Evolutionary conservation across 441 rosid genomes (phyloP).

Genomic region (Melastoma candidum): DNA sequence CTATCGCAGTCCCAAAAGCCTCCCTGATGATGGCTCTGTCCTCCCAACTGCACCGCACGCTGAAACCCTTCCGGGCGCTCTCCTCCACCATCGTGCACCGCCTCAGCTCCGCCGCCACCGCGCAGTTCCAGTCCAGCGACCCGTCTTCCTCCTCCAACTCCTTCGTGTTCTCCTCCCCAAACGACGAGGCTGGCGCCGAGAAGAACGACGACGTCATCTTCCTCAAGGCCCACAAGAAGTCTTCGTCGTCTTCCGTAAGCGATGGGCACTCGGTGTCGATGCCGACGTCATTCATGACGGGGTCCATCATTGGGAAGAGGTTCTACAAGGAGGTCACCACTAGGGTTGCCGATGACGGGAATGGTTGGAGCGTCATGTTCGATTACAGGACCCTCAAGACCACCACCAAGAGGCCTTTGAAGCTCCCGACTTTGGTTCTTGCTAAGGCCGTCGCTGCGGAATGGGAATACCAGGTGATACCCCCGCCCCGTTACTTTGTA

Average conservation of each 20-base stretch:
- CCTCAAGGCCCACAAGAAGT: constrained; percentile 21
- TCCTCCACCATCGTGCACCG: constrained; percentile 21
- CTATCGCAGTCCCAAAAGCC: not conserved
- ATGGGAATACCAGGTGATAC: constrained; percentile 87
- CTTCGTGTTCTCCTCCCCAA: constrained; percentile 16
- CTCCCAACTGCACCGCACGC: constrained; percentile 2
- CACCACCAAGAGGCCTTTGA: constrained; percentile 75
- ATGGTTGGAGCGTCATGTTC: constrained; percentile 93
- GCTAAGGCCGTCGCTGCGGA: constrained; percentile 93
- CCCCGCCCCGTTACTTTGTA: too few species aligned
- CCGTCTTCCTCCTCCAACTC: constrained; percentile 28
- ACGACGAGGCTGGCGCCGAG: constrained; percentile 22
- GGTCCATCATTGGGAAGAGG: constrained; percentile 81
- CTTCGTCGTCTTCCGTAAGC: constrained; percentile 19
- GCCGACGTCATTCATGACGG: constrained; percentile 90
- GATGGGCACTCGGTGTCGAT: constrained; percentile 41
- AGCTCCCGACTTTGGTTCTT: constrained; percentile 64
- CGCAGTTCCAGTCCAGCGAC: constrained; percentile 26
- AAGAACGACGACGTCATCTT: constrained; percentile 35
- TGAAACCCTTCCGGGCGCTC: constrained; percentile 1
- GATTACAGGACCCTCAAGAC: constrained; percentile 94
- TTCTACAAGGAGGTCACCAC: constrained; percentile 75
- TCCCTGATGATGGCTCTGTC: not conserved
- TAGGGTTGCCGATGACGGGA: constrained; percentile 82
- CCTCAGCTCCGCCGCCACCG: constrained; percentile 31